A percentile compares a stretch with the other conserved stretches of the same genome.
Evolutionary conservation across 2,329 filamentous ascomycete species (phyloP).

Genomic region (Aspergillus fumigatiaffinis): DNA sequence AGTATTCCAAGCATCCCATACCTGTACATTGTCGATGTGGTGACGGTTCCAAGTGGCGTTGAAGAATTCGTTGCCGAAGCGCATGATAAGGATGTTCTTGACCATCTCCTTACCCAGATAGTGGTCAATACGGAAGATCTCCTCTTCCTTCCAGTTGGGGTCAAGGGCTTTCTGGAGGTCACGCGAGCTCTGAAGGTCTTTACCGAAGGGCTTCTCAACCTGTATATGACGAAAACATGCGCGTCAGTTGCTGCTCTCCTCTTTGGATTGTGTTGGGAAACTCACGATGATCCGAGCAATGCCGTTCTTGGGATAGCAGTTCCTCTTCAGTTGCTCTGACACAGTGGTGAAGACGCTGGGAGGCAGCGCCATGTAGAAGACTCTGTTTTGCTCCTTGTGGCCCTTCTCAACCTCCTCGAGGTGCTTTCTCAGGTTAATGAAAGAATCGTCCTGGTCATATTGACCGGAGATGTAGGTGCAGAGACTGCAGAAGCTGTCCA

Average conservation of each 20-base stretch:
- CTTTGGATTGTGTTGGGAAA: constrained; percentile 9
- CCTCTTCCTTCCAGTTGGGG: constrained; percentile 97
- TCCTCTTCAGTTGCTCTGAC: constrained; percentile 93
- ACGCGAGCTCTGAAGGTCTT: constrained; percentile 89
- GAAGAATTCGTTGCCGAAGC: constrained; percentile 98
- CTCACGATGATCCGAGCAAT: constrained; percentile 91
- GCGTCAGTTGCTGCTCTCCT: constrained; percentile 17
- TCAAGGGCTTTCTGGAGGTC: constrained; percentile 92
- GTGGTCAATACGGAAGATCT: constrained; percentile 98
- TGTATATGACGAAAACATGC: constrained; percentile 33
- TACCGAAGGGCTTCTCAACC: constrained; percentile 99
- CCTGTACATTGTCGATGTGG: constrained; percentile 97
- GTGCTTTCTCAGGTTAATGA: constrained; percentile 78
- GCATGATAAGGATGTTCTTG: constrained; percentile 97
- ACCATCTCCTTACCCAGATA: constrained; percentile 99
- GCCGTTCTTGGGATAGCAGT: constrained; percentile 88
- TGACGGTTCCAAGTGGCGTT: constrained; percentile 98
- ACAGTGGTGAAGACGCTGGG: constrained; percentile 98
- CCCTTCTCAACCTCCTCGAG: constrained; percentile 80
- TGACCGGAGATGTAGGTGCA: constrained; percentile 96
- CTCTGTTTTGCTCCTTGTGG: constrained; percentile 76
- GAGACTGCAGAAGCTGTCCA: constrained; percentile 80
- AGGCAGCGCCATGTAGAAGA: constrained; percentile 99
- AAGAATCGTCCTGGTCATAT: constrained; percentile 96
- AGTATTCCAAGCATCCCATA: constrained; percentile 24